These are phyloP conservation scores for Chaetothyriales sp. DNA, from an alignment of 2,329 filamentous ascomycete genomes.

Conservation along the genomic window DNA sequence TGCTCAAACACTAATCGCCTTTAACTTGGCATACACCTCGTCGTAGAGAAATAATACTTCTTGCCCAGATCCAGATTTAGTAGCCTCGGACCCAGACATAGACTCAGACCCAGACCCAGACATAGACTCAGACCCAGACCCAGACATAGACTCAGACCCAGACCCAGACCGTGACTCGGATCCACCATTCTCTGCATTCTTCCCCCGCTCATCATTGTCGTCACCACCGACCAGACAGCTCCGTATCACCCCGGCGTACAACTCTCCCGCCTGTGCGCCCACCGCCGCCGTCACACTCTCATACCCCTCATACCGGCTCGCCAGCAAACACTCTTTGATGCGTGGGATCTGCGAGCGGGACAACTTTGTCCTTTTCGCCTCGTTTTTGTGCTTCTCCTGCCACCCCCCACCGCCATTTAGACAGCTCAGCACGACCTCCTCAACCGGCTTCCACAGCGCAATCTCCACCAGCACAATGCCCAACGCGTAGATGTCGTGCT, in stretches of 20 bases:
- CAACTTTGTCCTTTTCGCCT: too few relatives aligned
- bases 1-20: not conserved
- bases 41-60: not conserved
- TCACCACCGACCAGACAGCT: not conserved
- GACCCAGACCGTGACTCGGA: too few relatives aligned
- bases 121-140: too few relatives aligned
- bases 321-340: not conserved
- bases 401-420: not conserved
- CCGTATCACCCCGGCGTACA: not conserved
- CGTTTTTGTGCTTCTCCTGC: too few relatives aligned
- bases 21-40: not conserved
- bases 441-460: constrained; percentile 19
- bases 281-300: not conserved
- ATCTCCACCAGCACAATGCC: constrained; percentile 42
- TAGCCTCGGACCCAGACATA: too few relatives aligned
- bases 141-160: too few relatives aligned
- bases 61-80: not conserved
- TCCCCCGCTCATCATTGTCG: too few relatives aligned
- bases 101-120: too few relatives aligned
- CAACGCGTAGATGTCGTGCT: constrained; percentile 40
- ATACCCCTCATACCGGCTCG: not conserved
- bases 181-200: too few relatives aligned
- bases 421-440: not conserved
- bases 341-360: not conserved
- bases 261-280: not conserved